phyloP scores from a whole-genome alignment of 192 early-diverging fungal genomes.

The Chytriomyces sp. region DNA sequence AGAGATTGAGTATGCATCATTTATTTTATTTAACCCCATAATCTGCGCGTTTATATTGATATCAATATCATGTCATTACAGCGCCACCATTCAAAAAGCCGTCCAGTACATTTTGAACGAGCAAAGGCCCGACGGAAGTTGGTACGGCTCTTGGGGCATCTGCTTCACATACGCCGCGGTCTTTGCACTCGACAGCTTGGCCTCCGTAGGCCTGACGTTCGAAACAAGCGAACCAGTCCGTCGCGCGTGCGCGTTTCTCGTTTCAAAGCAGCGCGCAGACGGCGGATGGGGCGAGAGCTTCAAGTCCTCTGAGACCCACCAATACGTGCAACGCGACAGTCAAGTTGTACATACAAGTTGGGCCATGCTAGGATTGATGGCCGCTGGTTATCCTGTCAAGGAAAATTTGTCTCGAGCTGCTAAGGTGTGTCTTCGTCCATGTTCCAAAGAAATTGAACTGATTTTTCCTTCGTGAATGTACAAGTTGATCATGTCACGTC shows the following conservation, averaged over 20 bases:
- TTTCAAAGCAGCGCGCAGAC: conserved; percentile 84
- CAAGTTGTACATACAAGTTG: conserved; percentile 94
- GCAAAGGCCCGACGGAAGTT: conserved; percentile 86
- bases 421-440: conserved; percentile 41
- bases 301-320: conserved; percentile 77
- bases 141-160: conserved; percentile 96
- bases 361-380: conserved; percentile 87
- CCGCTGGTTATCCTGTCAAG: conserved; percentile 82
- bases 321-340: conserved; percentile 69
- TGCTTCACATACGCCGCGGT: conserved; percentile 96
- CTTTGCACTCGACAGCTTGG: conserved; percentile 88
- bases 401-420: conserved; percentile 70
- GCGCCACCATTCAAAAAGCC: conserved; percentile 55
- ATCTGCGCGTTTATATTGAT: too few species aligned
- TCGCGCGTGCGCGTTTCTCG: conserved; percentile 85
- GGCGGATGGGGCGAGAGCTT: conserved; percentile 99
- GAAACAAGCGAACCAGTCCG: conserved; percentile 55
- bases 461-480: too few species aligned
- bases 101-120: conserved; percentile 74
- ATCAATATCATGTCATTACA: neutral
- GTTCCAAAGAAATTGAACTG: neutral
- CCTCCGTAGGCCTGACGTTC: conserved; percentile 83
- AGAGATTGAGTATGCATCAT: conserved; percentile 71
- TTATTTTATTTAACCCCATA: too few species aligned
- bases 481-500: conserved; percentile 79